These are phyloP conservation scores for Podospora pseudopauciseta DNA, from an alignment of 495 filamentous ascomycete species.

Conservation along the genomic window DNA sequence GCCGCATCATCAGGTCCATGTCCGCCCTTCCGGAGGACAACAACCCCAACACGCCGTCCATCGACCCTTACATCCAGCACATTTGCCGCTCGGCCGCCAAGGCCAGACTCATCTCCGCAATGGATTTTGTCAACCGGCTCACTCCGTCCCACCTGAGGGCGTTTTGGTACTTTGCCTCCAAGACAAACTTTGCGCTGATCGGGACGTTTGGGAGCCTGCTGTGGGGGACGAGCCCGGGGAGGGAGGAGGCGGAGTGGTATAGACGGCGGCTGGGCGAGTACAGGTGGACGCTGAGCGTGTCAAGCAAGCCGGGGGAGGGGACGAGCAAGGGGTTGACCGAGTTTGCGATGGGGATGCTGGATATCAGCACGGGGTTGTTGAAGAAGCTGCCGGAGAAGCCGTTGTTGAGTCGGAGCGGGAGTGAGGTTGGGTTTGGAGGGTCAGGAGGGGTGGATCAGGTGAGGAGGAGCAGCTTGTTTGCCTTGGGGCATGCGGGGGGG, in stretches of 20 bases:
- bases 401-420: constrained; percentile 42
- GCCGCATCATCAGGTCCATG: constrained; percentile 73
- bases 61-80: constrained; percentile 75
- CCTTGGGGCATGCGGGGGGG: constrained; percentile 23
- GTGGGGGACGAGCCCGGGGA: constrained; percentile 78
- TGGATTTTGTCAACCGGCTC: constrained; percentile 74
- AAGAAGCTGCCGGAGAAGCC: constrained; percentile 58
- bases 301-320: constrained; percentile 67
- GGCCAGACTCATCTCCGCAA: constrained; percentile 70
- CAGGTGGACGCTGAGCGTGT: constrained; percentile 87
- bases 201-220: constrained; percentile 78
- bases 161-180: constrained; percentile 81
- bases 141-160: constrained; percentile 66
- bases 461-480: constrained; percentile 37
- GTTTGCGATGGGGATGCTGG: constrained; percentile 70
- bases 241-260: constrained; percentile 96
- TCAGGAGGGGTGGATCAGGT: constrained; percentile 12
- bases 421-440: constrained; percentile 41
- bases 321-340: constrained; percentile 56
- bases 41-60: constrained; percentile 15
- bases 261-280: constrained; percentile 80
- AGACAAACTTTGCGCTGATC: constrained; percentile 77
- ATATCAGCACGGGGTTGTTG: constrained; percentile 55
- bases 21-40: constrained; percentile 35
- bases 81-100: constrained; percentile 92